A percentile compares a stretch with the other conserved stretches of the same genome.
phyloP scores from a whole-genome alignment of 345 rosid genomes.

The Anastatica hierochuntica region DNA sequence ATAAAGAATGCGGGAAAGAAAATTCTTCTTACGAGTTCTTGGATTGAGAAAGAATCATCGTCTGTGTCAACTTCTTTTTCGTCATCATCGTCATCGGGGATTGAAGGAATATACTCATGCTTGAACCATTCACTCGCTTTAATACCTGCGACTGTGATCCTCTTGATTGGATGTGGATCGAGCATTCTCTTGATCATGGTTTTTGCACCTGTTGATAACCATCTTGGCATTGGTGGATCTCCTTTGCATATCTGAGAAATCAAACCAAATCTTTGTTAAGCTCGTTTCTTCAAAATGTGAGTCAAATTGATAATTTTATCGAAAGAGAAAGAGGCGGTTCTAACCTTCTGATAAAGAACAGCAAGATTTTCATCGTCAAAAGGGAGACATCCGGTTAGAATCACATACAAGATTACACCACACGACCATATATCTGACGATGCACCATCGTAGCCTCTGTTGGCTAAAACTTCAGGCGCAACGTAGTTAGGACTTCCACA shows the following conservation, averaged over 20 bases:
- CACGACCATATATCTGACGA: slow-evolving; percentile 91
- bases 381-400: slow-evolving; percentile 80
- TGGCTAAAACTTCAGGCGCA: slow-evolving; percentile 86
- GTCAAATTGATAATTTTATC: background rate
- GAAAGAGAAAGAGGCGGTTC: background rate
- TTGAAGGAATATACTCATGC: slow-evolving; percentile 48
- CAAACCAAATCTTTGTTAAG: background rate
- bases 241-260: slow-evolving; percentile 78
- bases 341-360: slow-evolving; percentile 93
- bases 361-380: slow-evolving; percentile 91
- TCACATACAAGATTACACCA: slow-evolving; percentile 83
- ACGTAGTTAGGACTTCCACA: slow-evolving; percentile 98
- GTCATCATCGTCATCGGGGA: slow-evolving; percentile 51
- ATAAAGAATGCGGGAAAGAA: background rate
- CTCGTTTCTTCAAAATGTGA: background rate
- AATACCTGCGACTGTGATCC: slow-evolving; percentile 55
- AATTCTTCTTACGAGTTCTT: slow-evolving; percentile 51
- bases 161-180: slow-evolving; percentile 63
- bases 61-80: slow-evolving; percentile 48
- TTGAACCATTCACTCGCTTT: slow-evolving; percentile 75
- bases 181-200: slow-evolving; percentile 66
- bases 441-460: slow-evolving; percentile 83
- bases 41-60: slow-evolving; percentile 41
- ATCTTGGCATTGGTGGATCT: slow-evolving; percentile 67
- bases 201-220: slow-evolving; percentile 71